phyloP scores from a whole-genome alignment of 2,329 filamentous ascomycete species.

The Mycosphaerella arachidis region DNA sequence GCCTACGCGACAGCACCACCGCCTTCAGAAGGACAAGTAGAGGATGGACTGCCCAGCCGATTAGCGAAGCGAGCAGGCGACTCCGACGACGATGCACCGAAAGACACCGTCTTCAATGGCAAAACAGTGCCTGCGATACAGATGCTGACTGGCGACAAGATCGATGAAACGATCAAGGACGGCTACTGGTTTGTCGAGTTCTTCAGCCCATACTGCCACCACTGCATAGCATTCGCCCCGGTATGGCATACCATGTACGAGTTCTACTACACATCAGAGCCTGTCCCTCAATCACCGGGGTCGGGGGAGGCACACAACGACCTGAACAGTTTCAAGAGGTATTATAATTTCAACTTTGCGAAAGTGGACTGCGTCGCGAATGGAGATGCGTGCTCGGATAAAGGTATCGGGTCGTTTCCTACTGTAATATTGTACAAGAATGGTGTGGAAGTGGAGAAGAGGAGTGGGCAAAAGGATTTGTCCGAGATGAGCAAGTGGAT shows the following conservation, averaged over 20 bases:
- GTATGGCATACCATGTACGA: conserved; percentile 91
- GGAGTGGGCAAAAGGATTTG: conserved; percentile 65
- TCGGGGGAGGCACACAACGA: conserved; percentile 42
- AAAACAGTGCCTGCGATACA: conserved; percentile 62
- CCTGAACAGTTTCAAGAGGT: conserved; percentile 67
- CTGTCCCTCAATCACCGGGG: conserved; percentile 50
- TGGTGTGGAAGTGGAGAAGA: conserved; percentile 61
- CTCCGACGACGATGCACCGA: conserved; percentile 4
- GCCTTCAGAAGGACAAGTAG: conserved; percentile 11
- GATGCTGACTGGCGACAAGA: conserved; percentile 55
- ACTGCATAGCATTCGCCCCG: conserved; percentile 76
- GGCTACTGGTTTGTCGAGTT: conserved; percentile 62
- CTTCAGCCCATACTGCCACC: conserved; percentile 53
- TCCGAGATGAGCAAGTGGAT: conserved; percentile 63
- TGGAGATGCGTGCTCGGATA: conserved; percentile 68
- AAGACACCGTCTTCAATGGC: conserved; percentile 59
- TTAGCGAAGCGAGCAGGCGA: conserved; percentile 10
- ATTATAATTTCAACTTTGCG: conserved; percentile 86
- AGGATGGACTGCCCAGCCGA: conserved; percentile 10
- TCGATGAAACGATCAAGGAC: conserved; percentile 56
- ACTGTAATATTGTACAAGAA: conserved; percentile 76
- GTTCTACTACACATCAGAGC: conserved; percentile 86
- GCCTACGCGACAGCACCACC: conserved; percentile 19
- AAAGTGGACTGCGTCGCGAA: conserved; percentile 80
- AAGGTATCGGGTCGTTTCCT: conserved; percentile 67